These are phyloP conservation scores for Geotrichum fermentans DNA, from an alignment of 1,139 yeast genomes.

Conservation along the genomic window DNA sequence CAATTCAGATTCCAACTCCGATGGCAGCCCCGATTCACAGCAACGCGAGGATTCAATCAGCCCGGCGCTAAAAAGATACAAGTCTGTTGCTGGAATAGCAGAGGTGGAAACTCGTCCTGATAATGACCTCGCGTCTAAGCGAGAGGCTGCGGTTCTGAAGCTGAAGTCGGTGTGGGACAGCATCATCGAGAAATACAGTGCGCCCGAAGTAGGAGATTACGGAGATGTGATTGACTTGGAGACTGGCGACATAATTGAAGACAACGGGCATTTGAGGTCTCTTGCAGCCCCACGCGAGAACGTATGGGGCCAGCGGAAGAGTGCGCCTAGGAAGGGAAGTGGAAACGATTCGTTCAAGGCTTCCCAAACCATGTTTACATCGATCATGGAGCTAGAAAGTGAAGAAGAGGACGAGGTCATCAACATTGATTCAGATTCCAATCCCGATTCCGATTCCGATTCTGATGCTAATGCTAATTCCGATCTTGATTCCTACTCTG, in stretches of 20 bases:
- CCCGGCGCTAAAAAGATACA: neutral
- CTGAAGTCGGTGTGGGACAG: conserved; percentile 9
- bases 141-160: conserved; percentile 9
- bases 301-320: conserved; percentile 6
- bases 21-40: too few relatives aligned
- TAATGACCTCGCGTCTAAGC: neutral
- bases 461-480: too few relatives aligned
- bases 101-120: neutral
- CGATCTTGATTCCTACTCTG: too few relatives aligned
- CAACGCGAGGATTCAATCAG: too few relatives aligned
- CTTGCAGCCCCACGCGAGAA: neutral
- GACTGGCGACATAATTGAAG: conserved; percentile 10
- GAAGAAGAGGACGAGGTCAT: conserved; percentile 1
- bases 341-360: neutral
- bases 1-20: too few relatives aligned
- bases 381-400: neutral
- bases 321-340: neutral
- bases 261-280: conserved; percentile 15
- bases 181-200: conserved; percentile 11
- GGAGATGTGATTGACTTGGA: conserved; percentile 14
- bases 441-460: too few relatives aligned
- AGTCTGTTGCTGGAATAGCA: neutral
- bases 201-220: neutral
- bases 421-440: neutral
- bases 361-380: neutral